Evolutionary conservation across 2,329 filamentous ascomycete species (phyloP).

Genomic region (Apiospora aurea): DNA sequence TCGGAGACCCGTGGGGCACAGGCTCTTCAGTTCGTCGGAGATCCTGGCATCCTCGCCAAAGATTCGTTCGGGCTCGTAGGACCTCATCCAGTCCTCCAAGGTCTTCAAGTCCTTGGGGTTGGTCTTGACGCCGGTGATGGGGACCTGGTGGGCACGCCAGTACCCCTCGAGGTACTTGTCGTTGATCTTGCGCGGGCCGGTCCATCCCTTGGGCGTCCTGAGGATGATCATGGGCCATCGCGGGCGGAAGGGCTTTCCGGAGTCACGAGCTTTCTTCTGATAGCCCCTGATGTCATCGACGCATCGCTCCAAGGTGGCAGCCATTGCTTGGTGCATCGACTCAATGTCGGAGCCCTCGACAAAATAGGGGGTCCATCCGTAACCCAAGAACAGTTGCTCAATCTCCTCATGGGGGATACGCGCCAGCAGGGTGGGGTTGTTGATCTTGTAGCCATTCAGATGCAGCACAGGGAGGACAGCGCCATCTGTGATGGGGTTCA

Average conservation of each 20-base stretch:
- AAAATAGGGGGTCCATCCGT: conserved; percentile 82
- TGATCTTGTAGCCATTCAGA: conserved; percentile 86
- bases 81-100: conserved; percentile 79
- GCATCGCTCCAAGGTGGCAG: conserved; percentile 75
- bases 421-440: conserved; percentile 77
- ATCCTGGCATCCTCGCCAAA: conserved; percentile 71
- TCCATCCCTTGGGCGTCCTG: conserved; percentile 82
- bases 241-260: conserved; percentile 72
- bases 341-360: conserved; percentile 78
- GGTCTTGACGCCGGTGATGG: conserved; percentile 72
- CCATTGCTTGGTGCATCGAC: conserved; percentile 84
- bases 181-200: conserved; percentile 74
- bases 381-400: conserved; percentile 72
- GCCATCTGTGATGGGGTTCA: conserved; percentile 80
- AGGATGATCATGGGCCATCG: conserved; percentile 83
- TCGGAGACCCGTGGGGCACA: conserved; percentile 69
- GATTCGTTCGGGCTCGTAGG: conserved; percentile 76
- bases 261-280: conserved; percentile 76
- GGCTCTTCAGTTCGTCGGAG: conserved; percentile 65
- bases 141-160: conserved; percentile 81
- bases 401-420: conserved; percentile 79
- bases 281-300: conserved; percentile 72
- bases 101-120: conserved; percentile 71
- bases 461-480: conserved; percentile 80
- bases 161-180: conserved; percentile 77